Evolutionary conservation across 2,329 filamentous ascomycete species (phyloP).

Genomic region (Cladorrhinum sp.): DNA sequence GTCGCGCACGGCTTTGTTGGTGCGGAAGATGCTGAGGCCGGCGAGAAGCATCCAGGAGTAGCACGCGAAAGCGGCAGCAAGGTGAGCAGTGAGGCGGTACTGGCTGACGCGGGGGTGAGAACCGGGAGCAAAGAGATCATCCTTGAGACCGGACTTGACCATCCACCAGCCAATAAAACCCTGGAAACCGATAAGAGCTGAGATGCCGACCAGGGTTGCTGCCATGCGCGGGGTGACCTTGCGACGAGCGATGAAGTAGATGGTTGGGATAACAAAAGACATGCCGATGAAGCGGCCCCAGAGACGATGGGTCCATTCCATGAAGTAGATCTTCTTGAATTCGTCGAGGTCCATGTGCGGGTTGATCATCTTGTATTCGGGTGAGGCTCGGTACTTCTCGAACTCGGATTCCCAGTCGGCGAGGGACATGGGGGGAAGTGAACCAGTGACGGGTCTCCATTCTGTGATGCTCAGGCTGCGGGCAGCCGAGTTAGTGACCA

Average conservation of each 20-base stretch:
- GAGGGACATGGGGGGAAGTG: slow-evolving; percentile 73
- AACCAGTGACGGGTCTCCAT: slow-evolving; percentile 95
- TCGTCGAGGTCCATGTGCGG: slow-evolving; percentile 88
- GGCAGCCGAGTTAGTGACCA: slow-evolving; percentile 7
- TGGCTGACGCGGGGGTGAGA: slow-evolving; percentile 90
- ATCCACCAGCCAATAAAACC: slow-evolving; percentile 99
- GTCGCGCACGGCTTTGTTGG: slow-evolving; percentile 66
- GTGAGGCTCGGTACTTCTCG: slow-evolving; percentile 84
- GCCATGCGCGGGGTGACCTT: slow-evolving; percentile 78
- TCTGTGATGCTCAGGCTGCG: slow-evolving; percentile 91
- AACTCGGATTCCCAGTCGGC: slow-evolving; percentile 92
- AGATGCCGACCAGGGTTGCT: slow-evolving; percentile 74
- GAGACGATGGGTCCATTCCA: slow-evolving; percentile 96
- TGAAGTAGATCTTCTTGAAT: slow-evolving; percentile 98
- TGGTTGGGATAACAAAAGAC: slow-evolving; percentile 80
- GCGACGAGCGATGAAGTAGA: slow-evolving; percentile 81
- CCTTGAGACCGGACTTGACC: slow-evolving; percentile 94
- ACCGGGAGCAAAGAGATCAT: slow-evolving; percentile 89
- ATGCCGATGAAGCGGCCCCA: slow-evolving; percentile 93
- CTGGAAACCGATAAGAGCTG: slow-evolving; percentile 87
- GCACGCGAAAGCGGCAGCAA: slow-evolving; percentile 86
- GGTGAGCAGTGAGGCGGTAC: slow-evolving; percentile 85
- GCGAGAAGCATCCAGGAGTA: slow-evolving; percentile 94
- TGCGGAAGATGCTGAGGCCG: slow-evolving; percentile 78
- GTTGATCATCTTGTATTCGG: slow-evolving; percentile 90